A percentile compares a stretch with the other conserved stretches of the same genome.
Conservation (phyloP, 306 rosid species). For the cucumber (Cucumis sativus) region DNA sequence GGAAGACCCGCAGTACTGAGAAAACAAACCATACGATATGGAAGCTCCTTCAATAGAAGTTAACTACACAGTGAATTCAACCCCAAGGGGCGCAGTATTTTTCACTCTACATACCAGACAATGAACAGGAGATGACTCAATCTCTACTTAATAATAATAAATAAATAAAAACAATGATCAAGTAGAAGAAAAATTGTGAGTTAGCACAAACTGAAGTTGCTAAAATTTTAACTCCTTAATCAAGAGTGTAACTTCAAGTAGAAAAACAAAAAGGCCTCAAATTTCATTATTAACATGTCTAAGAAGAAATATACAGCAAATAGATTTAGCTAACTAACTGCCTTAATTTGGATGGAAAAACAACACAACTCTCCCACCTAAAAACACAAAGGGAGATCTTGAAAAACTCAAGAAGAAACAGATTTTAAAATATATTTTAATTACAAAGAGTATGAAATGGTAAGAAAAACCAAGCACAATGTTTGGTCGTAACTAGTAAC, state of each 20-base stretch:
- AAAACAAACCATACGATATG: constrained; percentile 71
- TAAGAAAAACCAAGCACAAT: background rate
- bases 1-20: constrained; percentile 92
- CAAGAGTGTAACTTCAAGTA: too few species aligned
- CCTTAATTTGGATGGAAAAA: too few species aligned
- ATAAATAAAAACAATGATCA: background rate
- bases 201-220: too few species aligned
- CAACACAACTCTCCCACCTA: too few species aligned
- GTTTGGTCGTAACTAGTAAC: constrained; percentile 13
- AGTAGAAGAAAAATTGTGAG: background rate
- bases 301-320: too few species aligned
- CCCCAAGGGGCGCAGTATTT: constrained; percentile 67
- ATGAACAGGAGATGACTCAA: constrained; percentile 72
- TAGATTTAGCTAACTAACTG: too few species aligned
- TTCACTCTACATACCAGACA: constrained; percentile 78
- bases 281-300: too few species aligned
- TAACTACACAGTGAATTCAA: constrained; percentile 83
- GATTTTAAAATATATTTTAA: too few species aligned
- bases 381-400: too few species aligned
- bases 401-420: too few species aligned
- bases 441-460: background rate
- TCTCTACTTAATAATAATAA: constrained; percentile 29
- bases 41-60: constrained; percentile 86
- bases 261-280: too few species aligned
- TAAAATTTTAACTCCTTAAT: too few species aligned